Evolutionary conservation across 176 grass and related monocot species (phyloP).

Genomic region (Themeda triandra): DNA sequence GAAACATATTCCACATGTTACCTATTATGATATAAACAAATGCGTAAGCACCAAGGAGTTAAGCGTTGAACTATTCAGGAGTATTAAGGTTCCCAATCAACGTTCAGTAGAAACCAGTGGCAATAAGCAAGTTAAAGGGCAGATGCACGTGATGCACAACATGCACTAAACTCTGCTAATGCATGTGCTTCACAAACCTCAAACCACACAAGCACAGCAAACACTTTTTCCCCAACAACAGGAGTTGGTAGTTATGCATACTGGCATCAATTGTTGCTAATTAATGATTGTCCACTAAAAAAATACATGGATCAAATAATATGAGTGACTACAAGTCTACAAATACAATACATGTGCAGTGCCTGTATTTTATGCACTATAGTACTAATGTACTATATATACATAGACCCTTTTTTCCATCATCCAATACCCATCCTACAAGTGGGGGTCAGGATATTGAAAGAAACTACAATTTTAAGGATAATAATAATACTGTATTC

Average conservation of each 20-base stretch:
- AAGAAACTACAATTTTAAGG: neutral
- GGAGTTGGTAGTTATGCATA: neutral
- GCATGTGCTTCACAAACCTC: neutral
- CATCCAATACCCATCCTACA: slow-evolving; percentile 18
- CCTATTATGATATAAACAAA: slow-evolving; percentile 48
- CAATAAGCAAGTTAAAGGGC: slow-evolving; percentile 8
- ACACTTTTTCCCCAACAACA: neutral
- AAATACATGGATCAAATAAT: slow-evolving; percentile 14
- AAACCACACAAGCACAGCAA: neutral
- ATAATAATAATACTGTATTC: neutral
- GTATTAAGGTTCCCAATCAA: neutral
- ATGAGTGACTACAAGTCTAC: neutral
- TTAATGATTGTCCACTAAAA: neutral
- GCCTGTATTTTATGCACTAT: neutral
- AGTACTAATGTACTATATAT: neutral
- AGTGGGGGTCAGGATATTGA: neutral
- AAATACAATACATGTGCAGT: neutral
- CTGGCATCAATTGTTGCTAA: neutral
- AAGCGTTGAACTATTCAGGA: slow-evolving; percentile 9
- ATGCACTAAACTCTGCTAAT: neutral
- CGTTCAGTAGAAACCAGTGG: neutral
- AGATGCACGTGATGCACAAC: neutral
- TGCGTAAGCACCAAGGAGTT: neutral
- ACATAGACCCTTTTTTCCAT: neutral
- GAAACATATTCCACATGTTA: slow-evolving; percentile 97